Conservation (phyloP, 1,284 basidiomycete genomes). For the Irpex lacteus region DNA sequence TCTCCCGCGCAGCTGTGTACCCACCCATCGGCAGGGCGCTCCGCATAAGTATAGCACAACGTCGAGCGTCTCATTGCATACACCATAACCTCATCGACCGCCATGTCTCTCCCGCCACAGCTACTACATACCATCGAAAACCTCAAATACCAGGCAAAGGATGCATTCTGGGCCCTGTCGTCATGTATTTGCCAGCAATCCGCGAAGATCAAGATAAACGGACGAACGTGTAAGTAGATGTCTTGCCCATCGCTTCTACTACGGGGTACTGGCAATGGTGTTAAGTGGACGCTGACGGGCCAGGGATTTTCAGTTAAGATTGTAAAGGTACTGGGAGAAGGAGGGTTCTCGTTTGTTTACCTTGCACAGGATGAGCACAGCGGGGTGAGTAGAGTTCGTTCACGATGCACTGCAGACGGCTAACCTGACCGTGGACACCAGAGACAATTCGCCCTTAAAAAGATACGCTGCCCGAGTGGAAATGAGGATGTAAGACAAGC, state of each 20-base stretch:
- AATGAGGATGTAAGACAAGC: slow-evolving; percentile 80
- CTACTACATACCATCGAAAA: slow-evolving; percentile 49
- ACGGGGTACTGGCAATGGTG: not conserved
- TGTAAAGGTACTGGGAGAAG: slow-evolving; percentile 88
- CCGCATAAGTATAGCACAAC: not conserved
- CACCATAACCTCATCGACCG: slow-evolving; percentile 7
- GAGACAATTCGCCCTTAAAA: slow-evolving; percentile 91
- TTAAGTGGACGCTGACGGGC: not conserved
- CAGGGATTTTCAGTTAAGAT: slow-evolving; percentile 64
- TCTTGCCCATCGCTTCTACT: not conserved
- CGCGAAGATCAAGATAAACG: slow-evolving; percentile 90
- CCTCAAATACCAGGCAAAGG: slow-evolving; percentile 72
- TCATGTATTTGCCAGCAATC: slow-evolving; percentile 79
- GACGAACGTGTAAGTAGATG: slow-evolving; percentile 73
- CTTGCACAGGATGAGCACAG: slow-evolving; percentile 85
- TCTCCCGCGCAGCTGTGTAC: not conserved
- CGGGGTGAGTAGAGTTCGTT: slow-evolving; percentile 46
- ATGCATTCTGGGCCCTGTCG: slow-evolving; percentile 75
- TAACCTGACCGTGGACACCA: slow-evolving; percentile 30
- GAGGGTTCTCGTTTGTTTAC: slow-evolving; percentile 94
- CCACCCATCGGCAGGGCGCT: not conserved
- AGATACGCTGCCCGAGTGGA: slow-evolving; percentile 85
- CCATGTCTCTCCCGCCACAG: slow-evolving; percentile 18
- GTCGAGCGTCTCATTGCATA: not conserved
- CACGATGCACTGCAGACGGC: too few relatives aligned